These are phyloP conservation scores for Flaveria trinervia DNA, from an alignment of 129 eudicot genomes.

Conservation along the genomic window DNA sequence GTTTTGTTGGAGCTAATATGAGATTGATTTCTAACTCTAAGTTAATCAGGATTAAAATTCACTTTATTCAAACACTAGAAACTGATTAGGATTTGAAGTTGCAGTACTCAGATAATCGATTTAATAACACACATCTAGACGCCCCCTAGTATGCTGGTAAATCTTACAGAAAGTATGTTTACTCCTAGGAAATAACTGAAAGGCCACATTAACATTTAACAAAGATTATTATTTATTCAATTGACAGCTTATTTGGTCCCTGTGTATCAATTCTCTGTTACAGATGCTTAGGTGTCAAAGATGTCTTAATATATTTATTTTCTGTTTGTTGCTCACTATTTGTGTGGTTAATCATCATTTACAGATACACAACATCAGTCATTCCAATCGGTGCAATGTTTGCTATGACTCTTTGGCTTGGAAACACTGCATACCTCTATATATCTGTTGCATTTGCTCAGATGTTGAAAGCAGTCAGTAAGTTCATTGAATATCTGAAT, in stretches of 20 bases:
- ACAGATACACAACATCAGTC: slow-evolving; percentile 79
- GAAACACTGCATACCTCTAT: slow-evolving; percentile 97
- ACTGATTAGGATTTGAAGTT: neutral
- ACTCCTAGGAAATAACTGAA: neutral
- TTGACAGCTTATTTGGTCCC: slow-evolving; percentile 1
- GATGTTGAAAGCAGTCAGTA: slow-evolving; percentile 97
- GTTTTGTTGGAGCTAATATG: slow-evolving; percentile 3
- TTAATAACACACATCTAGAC: neutral
- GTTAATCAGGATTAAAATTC: neutral
- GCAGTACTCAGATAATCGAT: neutral
- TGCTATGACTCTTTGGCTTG: slow-evolving; percentile 99
- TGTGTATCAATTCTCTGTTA: neutral
- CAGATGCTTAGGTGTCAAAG: slow-evolving; percentile 13
- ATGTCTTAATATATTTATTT: neutral
- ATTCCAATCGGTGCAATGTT: slow-evolving; percentile 98
- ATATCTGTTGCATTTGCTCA: slow-evolving; percentile 97
- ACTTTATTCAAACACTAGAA: neutral
- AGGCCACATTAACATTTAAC: neutral
- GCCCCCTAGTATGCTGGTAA: neutral
- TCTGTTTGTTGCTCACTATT: slow-evolving; percentile 6
- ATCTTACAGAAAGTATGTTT: neutral
- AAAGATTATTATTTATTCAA: neutral
- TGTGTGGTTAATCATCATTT: slow-evolving; percentile 14
- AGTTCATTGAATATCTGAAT: slow-evolving; percentile 38
- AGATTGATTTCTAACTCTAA: neutral